phyloP scores from a whole-genome alignment of 169 alveolate genomes.

The Theileria luwenshuni region DNA sequence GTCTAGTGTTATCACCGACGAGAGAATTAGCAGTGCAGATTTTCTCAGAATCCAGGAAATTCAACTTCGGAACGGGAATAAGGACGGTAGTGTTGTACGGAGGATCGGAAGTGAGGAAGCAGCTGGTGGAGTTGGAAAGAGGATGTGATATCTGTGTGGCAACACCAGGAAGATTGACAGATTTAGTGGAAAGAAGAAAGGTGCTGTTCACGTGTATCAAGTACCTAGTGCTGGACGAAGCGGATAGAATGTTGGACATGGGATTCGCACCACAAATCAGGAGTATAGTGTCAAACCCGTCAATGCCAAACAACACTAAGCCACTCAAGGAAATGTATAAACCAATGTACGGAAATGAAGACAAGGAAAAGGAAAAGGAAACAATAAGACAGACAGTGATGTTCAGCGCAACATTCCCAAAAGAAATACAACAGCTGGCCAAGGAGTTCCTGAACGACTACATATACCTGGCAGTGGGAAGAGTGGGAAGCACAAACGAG shows the following conservation, averaged over 20 bases:
- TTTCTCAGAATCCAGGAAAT: constrained; percentile 88
- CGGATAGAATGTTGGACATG: constrained; percentile 94
- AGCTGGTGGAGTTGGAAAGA: constrained; percentile 86
- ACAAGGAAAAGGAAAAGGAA: background rate
- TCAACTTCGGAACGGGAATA: constrained; percentile 89
- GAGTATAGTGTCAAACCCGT: constrained; percentile 78
- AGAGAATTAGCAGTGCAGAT: constrained; percentile 80
- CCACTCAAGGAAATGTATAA: constrained; percentile 24
- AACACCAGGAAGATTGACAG: constrained; percentile 95
- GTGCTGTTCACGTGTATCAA: constrained; percentile 77
- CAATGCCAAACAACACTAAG: constrained; percentile 74
- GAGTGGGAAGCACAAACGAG: constrained; percentile 92
- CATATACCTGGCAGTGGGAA: constrained; percentile 88
- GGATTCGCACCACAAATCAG: constrained; percentile 92
- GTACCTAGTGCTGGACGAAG: constrained; percentile 92
- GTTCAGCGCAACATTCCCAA: constrained; percentile 93
- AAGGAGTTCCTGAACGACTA: constrained; percentile 85
- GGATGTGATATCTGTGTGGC: constrained; percentile 96
- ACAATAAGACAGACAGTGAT: constrained; percentile 86
- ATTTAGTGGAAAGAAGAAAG: constrained; percentile 82
- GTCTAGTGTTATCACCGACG: constrained; percentile 73
- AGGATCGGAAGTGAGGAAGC: constrained; percentile 88
- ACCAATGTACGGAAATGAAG: background rate
- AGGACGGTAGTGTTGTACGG: constrained; percentile 90
- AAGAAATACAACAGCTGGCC: constrained; percentile 90